phyloP scores from a whole-genome alignment of 192 early-diverging fungal genomes.

The Geosiphon pyriformis region DNA sequence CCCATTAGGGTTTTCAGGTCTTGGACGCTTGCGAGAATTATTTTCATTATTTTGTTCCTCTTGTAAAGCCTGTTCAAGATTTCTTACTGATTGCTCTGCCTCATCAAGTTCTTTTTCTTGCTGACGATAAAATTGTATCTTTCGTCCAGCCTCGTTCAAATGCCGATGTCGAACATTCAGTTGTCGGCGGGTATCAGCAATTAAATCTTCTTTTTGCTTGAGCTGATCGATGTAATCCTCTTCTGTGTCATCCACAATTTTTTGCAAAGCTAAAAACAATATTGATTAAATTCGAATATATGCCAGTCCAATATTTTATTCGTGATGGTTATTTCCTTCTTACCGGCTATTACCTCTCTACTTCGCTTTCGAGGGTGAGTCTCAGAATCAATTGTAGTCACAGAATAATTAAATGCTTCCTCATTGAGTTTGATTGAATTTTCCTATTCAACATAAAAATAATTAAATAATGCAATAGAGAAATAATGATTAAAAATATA shows the following conservation, averaged over 20 bases:
- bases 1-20: neutral
- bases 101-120: constrained; percentile 52
- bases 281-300: constrained; percentile 11
- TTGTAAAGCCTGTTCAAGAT: constrained; percentile 53
- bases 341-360: constrained; percentile 37
- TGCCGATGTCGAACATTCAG: constrained; percentile 49
- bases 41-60: constrained; percentile 31
- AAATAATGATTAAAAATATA: neutral
- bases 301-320: neutral
- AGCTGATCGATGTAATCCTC: constrained; percentile 59
- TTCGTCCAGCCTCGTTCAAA: constrained; percentile 48
- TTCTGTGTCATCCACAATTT: constrained; percentile 64
- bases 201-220: constrained; percentile 47
- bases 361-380: neutral
- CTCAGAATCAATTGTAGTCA: too few relatives aligned
- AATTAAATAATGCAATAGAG: neutral
- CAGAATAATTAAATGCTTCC: neutral
- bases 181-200: constrained; percentile 50
- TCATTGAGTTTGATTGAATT: neutral
- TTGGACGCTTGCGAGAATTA: constrained; percentile 5
- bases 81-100: constrained; percentile 54
- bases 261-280: constrained; percentile 50
- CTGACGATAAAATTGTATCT: constrained; percentile 42
- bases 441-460: neutral
- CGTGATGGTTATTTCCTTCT: neutral